Evolutionary conservation across 306 rosid genomes (phyloP), one percentile per base, ranked within the genome.

Genomic region (Vachellia collinsii): DNA sequence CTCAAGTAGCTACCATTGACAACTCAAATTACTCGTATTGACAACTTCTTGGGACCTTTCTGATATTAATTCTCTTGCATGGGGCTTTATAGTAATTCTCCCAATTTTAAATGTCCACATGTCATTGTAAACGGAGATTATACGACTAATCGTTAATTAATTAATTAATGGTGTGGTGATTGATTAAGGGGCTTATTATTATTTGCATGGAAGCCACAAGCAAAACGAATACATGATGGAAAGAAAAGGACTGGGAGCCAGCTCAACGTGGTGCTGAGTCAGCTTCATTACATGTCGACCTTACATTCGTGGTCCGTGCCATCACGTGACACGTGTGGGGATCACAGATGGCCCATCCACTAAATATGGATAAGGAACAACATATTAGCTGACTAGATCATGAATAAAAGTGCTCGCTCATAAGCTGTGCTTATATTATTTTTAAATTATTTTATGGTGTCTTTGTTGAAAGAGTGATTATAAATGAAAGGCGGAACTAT

Each of bases 231-330:
- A n/a, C 34, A 1, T 29, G 34, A 29, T 29, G 59, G 6, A 53
- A 22, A 11, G 72, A 68, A 41, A 68, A 12, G 5, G 51, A 68
- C 12, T 14, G 8, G 11, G 36, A 39, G 51, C 7, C 50, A 68
- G 37, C 73, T 41, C 14, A 20, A 68, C 73, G 73, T 68, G 73
- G 73, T 22, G 29, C 38, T 44, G 74, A 70, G 74, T 70, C 74
- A 70, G 74, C 74, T 11, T 23, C 39, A 17, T 19, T 51, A 19
- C 59, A 19, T 51, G 23, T 5, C 23, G 1, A 17, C 20, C 59
- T 6, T 6, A 6, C 22, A 51, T 51, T 51, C 3, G 59, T 17
- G 6, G 23, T 51, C 1, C 0, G 59, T 14, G 59, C 9, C 59
- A 19, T 4, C n/a, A 51, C 3, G 3, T 11, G 37, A 42, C 73